phyloP scores from a whole-genome alignment of 1,284 basidiomycete genomes.

The Heterobasidion parviporum region DNA sequence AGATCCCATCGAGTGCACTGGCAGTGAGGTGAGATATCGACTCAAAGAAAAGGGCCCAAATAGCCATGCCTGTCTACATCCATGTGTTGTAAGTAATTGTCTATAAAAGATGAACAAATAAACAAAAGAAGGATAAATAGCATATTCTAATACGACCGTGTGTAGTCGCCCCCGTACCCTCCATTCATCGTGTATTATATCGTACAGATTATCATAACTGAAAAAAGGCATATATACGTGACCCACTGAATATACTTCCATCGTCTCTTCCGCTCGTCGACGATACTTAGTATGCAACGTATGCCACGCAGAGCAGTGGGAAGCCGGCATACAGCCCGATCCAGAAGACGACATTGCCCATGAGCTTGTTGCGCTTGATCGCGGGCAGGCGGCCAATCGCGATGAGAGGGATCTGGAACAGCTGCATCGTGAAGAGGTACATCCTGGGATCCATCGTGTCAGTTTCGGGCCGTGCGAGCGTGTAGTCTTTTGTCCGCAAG shows the following conservation, averaged over 20 bases:
- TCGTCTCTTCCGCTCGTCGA: too few species aligned
- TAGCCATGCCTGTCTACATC: too few species aligned
- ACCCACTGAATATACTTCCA: too few species aligned
- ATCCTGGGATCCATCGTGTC: constrained; percentile 32
- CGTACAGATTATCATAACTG: too few species aligned
- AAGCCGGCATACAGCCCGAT: constrained; percentile 85
- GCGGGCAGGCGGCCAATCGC: constrained; percentile 67
- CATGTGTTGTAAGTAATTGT: too few species aligned
- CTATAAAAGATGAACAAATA: neutral
- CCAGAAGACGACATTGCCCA: constrained; percentile 91
- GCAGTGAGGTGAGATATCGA: too few species aligned
- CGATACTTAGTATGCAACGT: constrained; percentile 52
- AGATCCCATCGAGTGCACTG: too few species aligned
- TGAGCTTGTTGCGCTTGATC: constrained; percentile 71
- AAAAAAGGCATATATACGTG: too few species aligned
- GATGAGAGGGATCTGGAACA: constrained; percentile 91
- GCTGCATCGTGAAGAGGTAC: constrained; percentile 51
- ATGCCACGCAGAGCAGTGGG: constrained; percentile 86
- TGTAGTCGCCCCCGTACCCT: neutral
- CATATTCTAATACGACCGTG: neutral
- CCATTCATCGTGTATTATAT: too few species aligned
- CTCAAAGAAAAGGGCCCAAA: too few species aligned
- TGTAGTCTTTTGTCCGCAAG: neutral
- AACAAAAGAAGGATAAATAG: neutral
- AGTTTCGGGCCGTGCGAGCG: neutral